Conservation (phyloP, 805 yeast species). For the Wickerhamomyces bovis region DNA sequence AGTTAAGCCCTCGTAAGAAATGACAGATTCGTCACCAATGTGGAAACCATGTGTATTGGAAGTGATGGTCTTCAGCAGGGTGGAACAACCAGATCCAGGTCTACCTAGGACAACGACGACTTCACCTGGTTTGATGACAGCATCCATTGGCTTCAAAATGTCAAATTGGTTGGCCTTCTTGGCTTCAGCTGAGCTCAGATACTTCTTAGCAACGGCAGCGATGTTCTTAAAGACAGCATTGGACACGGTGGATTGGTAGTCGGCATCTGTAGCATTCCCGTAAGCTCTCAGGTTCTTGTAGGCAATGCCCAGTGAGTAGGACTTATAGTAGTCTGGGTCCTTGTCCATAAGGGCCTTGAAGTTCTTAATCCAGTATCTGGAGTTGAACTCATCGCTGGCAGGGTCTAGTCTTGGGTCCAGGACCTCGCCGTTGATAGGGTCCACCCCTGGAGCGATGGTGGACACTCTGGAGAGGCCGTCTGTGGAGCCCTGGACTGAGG, state of each 20-base stretch:
- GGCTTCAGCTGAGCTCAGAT: constrained; percentile 7
- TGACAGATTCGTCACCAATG: constrained; percentile 37
- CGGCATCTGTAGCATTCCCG: constrained; percentile 52
- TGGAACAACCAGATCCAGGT: constrained; percentile 78
- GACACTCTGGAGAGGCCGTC: constrained; percentile 2
- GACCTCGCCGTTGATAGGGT: constrained; percentile 23
- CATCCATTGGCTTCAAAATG: constrained; percentile 61
- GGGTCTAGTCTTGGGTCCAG: constrained; percentile 49
- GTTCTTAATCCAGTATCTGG: constrained; percentile 54
- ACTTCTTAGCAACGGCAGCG: constrained; percentile 7
- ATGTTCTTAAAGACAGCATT: constrained; percentile 29
- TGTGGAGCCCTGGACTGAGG: neutral
- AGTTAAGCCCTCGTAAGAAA: constrained; percentile 51
- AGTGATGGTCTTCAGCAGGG: constrained; percentile 54
- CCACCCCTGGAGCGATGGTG: constrained; percentile 28
- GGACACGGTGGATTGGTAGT: constrained; percentile 54
- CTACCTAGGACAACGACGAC: constrained; percentile 65
- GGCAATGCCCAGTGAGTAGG: constrained; percentile 47
- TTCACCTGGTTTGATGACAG: constrained; percentile 54
- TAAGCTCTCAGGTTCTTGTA: constrained; percentile 52
- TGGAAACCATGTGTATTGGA: constrained; percentile 56
- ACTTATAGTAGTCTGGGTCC: constrained; percentile 54
- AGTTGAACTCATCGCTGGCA: constrained; percentile 42
- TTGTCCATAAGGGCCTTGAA: constrained; percentile 41
- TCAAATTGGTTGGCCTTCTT: constrained; percentile 28